phyloP scores from a whole-genome alignment of 2,329 filamentous ascomycete species.

The Neonectria magnoliae region DNA sequence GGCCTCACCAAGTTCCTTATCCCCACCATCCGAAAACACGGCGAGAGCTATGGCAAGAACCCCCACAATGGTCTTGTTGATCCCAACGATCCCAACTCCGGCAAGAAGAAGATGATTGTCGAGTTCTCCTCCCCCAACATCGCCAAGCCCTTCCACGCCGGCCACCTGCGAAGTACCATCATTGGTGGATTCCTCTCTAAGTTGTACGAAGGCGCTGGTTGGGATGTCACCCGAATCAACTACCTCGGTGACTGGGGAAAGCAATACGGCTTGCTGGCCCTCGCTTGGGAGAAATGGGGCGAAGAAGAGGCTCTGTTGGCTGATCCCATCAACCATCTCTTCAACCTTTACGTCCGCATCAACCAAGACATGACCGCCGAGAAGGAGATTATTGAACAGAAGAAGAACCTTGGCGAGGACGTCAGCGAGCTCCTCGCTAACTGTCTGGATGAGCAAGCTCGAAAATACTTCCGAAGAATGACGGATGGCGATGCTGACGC shows the following conservation, averaged over 20 bases:
- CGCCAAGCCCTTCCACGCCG: conserved; percentile 84
- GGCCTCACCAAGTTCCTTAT: conserved; percentile 74
- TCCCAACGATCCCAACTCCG: conserved; percentile 66
- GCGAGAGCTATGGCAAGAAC: conserved; percentile 63
- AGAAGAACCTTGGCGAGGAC: conserved; percentile 64
- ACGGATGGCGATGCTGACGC: conserved; percentile 72
- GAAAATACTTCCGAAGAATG: conserved; percentile 77
- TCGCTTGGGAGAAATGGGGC: conserved; percentile 80
- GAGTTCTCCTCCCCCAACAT: conserved; percentile 91
- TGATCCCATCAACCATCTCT: conserved; percentile 85
- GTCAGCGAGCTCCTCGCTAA: conserved; percentile 59
- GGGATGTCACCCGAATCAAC: conserved; percentile 80
- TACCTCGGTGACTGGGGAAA: conserved; percentile 47
- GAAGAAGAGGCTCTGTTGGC: conserved; percentile 74
- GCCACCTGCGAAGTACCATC: conserved; percentile 80
- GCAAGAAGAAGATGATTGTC: conserved; percentile 75
- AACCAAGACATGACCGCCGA: conserved; percentile 73
- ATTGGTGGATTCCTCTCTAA: conserved; percentile 82
- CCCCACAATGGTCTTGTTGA: conserved; percentile 68
- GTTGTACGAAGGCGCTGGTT: conserved; percentile 75
- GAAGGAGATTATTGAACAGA: conserved; percentile 70
- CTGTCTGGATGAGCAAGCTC: conserved; percentile 77
- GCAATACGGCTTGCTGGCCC: conserved; percentile 55
- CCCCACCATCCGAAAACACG: conserved; percentile 73
- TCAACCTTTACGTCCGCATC: conserved; percentile 83